Base-by-base conservation (phyloP, 2,329 filamentous ascomycete species). In the Endoconidiophora laricicola region DNA sequence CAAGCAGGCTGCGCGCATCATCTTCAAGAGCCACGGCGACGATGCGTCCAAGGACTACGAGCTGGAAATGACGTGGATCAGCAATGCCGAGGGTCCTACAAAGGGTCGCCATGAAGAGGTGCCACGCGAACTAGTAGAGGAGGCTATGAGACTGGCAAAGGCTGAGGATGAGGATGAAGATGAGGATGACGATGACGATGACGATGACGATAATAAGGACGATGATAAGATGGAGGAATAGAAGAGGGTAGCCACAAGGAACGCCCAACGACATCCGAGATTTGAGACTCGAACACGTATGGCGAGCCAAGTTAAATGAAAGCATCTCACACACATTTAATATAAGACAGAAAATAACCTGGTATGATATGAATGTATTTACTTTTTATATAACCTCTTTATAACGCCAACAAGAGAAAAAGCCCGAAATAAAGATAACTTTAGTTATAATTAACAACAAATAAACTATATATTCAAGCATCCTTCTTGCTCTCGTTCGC, bases 1-100 rank as follows among this genome's bases (percentile, higher is more conserved):
- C 61, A 95, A 94, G 73, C 85, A 96, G 72, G 91, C 91, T 33
- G 91, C 91, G 51, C 74, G 87, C 55, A 98, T 98, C 67, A 96
- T 98, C 67, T 93, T 95, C 65, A 79, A 94, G 54, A 88, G 90
- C 45, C 91, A 98, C 64, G 91, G 96, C 66, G 91, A 98, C 66
- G 96, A 90, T 74, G 96, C 96, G 72, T 91, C 96, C 69, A 98
- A 98, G 74, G 91, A 96, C 57, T 98, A 96, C 61, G 91, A 98
- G 78, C 73, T 98, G 54, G 91, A 98, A 72, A 93, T 98, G 87
- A 94, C 86, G 53, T 98, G 91, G 91, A 85, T 96, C 65, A 95
- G 87, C 66, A 78, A 75, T 48, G 67, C 79, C 44, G 78, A 84
- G 57, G 90, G 88, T 4, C 87, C 88, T 36, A 96, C 88, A 55